A percentile compares a stretch with the other conserved stretches of the same genome.
Conservation (phyloP, 139 green algal genomes). For the Edaphochlamys debaryana region DNA sequence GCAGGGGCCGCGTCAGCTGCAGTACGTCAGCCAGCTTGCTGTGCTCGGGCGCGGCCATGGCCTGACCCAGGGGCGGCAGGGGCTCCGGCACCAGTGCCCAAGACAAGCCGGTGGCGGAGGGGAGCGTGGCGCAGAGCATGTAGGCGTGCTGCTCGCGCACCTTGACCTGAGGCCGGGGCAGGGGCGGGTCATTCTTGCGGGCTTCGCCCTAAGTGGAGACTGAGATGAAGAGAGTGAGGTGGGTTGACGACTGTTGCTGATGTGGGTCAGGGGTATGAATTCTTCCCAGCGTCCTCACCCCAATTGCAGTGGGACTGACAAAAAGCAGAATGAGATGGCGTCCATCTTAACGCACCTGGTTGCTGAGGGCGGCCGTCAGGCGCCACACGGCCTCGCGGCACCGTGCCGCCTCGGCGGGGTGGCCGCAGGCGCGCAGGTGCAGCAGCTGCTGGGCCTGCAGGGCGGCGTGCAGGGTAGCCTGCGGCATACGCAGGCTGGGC, state of each 20-base stretch:
- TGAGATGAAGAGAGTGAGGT: background rate
- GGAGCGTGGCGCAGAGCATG: background rate
- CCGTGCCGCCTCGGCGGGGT: background rate
- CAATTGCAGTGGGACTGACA: too few species aligned
- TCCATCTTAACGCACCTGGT: too few species aligned
- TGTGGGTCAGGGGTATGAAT: too few species aligned
- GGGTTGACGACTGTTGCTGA: background rate
- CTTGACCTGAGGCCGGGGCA: slow-evolving; percentile 29
- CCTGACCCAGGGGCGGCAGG: background rate
- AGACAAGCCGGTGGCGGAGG: background rate
- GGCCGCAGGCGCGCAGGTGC: background rate
- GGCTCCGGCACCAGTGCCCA: slow-evolving; percentile 7
- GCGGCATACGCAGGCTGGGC: background rate
- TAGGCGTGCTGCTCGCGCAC: slow-evolving; percentile 19
- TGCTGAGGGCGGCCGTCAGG: background rate
- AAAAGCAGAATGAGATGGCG: too few species aligned
- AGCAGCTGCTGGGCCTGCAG: slow-evolving; percentile 31
- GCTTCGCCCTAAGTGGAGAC: background rate
- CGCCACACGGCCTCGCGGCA: too few species aligned
- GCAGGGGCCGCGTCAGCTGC: background rate
- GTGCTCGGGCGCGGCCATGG: background rate
- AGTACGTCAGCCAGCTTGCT: background rate
- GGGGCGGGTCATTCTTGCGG: background rate
- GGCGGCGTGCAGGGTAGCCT: background rate
- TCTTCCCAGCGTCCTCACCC: too few species aligned